Conservation (phyloP, 2,329 filamentous ascomycete species). For the Fusarium neocosmosporiellum region DNA sequence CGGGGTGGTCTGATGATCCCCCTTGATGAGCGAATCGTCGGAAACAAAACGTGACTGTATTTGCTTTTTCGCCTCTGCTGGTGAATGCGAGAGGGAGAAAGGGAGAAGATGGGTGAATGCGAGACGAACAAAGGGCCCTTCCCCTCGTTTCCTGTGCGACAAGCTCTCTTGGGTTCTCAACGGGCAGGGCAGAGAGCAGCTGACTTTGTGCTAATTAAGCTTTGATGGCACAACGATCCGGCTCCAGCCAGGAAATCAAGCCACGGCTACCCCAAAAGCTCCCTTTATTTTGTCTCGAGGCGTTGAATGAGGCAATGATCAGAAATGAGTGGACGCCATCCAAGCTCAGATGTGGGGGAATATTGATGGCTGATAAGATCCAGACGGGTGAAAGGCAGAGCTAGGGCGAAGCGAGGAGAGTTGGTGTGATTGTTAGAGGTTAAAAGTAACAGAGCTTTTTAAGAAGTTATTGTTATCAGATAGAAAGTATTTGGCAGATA, state of each 20-base stretch:
- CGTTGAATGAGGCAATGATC: constrained; percentile 9
- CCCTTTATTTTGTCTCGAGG: background rate
- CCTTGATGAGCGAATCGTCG: background rate
- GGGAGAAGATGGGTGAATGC: background rate
- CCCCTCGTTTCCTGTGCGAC: constrained; percentile 36
- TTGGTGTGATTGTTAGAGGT: background rate
- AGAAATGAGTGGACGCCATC: constrained; percentile 19
- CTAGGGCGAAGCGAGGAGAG: background rate
- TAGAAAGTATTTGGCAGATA: background rate
- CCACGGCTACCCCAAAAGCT: background rate
- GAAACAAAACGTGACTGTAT: background rate
- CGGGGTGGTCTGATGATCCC: background rate
- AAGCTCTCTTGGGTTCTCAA: constrained; percentile 5
- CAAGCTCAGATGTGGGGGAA: constrained; percentile 22
- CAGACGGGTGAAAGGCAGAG: background rate
- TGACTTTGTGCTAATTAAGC: constrained; percentile 17
- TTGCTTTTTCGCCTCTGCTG: constrained; percentile 16
- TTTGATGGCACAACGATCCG: constrained; percentile 8
- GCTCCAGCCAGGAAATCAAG: constrained; percentile 7
- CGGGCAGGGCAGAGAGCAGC: background rate
- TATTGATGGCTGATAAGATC: constrained; percentile 32
- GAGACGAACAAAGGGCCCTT: constrained; percentile 8
- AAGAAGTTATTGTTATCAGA: background rate
- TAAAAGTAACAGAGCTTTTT: background rate
- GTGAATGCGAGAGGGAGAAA: background rate